Conservation (phyloP, 2,329 filamentous ascomycete genomes). For the Xylariomycetidae sp. region DNA sequence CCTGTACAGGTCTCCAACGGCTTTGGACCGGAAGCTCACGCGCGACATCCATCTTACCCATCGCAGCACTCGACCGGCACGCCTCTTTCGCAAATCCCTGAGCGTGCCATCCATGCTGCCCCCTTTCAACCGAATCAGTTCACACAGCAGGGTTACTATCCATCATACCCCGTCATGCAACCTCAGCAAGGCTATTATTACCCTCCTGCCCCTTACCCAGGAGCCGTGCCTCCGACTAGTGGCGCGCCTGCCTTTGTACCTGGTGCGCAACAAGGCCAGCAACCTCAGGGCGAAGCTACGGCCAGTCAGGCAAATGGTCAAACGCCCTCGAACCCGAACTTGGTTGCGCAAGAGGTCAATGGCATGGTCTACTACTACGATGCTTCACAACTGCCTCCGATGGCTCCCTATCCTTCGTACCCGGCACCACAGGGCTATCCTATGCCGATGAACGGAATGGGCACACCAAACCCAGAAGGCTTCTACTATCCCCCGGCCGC, state of each 20-base stretch:
- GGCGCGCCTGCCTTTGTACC: slow-evolving; percentile 53
- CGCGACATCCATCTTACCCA: slow-evolving; percentile 62
- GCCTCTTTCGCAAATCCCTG: slow-evolving; percentile 85
- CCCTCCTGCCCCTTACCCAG: slow-evolving; percentile 39
- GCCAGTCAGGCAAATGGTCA: slow-evolving; percentile 35
- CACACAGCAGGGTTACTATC: slow-evolving; percentile 53
- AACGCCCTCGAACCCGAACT: slow-evolving; percentile 47
- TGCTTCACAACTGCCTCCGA: slow-evolving; percentile 60
- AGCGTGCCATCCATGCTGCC: slow-evolving; percentile 83
- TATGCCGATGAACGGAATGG: slow-evolving; percentile 68
- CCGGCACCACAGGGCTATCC: slow-evolving; percentile 46
- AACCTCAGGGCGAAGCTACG: slow-evolving; percentile 29
- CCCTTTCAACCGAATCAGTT: slow-evolving; percentile 78
- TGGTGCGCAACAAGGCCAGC: slow-evolving; percentile 39
- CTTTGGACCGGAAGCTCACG: slow-evolving; percentile 54
- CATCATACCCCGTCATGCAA: slow-evolving; percentile 53
- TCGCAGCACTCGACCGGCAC: slow-evolving; percentile 69
- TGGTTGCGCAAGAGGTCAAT: slow-evolving; percentile 80
- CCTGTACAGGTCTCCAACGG: slow-evolving; percentile 62
- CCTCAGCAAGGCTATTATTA: slow-evolving; percentile 64
- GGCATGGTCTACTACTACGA: slow-evolving; percentile 97
- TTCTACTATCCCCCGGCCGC: slow-evolving; percentile 64
- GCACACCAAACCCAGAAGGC: slow-evolving; percentile 59
- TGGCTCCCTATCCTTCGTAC: slow-evolving; percentile 42
- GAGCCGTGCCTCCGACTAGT: slow-evolving; percentile 26